Conservation (phyloP, 2,329 filamentous ascomycete genomes). For the Colletotrichum euphorbiae region DNA sequence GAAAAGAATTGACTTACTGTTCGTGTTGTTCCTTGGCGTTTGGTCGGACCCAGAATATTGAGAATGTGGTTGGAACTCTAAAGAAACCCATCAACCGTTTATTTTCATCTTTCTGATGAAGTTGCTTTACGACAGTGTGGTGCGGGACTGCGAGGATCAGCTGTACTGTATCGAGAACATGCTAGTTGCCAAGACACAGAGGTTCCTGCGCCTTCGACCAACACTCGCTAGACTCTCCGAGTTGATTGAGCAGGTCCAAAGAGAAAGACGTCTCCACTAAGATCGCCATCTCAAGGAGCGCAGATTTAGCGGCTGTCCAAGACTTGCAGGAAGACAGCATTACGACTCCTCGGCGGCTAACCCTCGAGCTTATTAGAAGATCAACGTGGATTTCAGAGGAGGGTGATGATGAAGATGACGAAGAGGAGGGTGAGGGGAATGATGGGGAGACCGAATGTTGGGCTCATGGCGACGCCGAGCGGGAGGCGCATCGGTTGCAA, state of each 20-base stretch:
- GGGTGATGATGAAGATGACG: neutral
- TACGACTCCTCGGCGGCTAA: neutral
- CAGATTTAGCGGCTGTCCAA: neutral
- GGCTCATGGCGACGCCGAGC: neutral
- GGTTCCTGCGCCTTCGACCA: slow-evolving; percentile 10
- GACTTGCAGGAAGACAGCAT: too few species aligned
- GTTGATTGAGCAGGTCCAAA: neutral
- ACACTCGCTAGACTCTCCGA: neutral
- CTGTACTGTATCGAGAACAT: slow-evolving; percentile 10
- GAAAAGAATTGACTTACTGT: neutral
- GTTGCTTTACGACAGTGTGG: slow-evolving; percentile 42
- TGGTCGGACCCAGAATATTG: too few species aligned
- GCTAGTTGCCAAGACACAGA: neutral
- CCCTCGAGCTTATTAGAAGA: neutral
- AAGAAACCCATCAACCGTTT: too few species aligned
- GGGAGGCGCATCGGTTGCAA: slow-evolving; percentile 7
- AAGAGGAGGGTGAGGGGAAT: neutral
- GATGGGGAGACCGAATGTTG: too few species aligned
- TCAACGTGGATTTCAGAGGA: neutral
- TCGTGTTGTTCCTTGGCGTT: neutral
- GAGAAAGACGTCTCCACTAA: too few species aligned
- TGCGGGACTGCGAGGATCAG: slow-evolving; percentile 45
- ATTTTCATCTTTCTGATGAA: slow-evolving; percentile 42
- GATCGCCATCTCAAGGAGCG: too few species aligned
- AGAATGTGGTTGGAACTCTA: too few species aligned